Conservation (phyloP, 495 filamentous ascomycete genomes). For the Tuber umbilicatum region DNA sequence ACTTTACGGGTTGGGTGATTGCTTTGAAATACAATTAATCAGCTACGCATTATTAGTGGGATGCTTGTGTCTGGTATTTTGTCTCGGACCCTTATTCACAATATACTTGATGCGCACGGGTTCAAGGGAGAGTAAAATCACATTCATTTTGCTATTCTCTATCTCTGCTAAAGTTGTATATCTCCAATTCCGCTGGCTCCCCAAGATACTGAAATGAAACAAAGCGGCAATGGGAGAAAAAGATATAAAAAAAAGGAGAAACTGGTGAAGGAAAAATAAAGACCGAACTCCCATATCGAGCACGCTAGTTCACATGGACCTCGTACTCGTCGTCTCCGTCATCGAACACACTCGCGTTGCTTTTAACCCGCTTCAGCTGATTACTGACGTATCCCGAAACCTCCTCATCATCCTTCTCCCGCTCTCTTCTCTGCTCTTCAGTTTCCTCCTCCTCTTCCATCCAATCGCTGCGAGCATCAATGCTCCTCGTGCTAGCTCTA, state of each 20-base stretch:
- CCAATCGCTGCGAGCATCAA: slow-evolving; percentile 76
- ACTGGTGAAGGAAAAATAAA: background rate
- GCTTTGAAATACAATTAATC: background rate
- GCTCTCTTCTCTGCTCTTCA: slow-evolving; percentile 43
- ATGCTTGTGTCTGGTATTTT: background rate
- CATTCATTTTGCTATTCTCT: background rate
- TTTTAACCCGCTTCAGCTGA: slow-evolving; percentile 59
- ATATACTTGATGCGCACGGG: background rate
- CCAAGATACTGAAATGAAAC: background rate
- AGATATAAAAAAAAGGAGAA: background rate
- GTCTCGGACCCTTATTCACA: background rate
- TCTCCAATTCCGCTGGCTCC: background rate
- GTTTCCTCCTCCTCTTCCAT: slow-evolving; percentile 46
- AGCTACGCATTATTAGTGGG: background rate
- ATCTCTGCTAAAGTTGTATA: background rate
- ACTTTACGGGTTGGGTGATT: background rate
- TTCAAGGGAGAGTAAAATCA: background rate
- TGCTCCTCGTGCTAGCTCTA: slow-evolving; percentile 81
- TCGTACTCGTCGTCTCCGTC: slow-evolving; percentile 58
- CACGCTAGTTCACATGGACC: slow-evolving; percentile 13
- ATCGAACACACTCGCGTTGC: slow-evolving; percentile 48
- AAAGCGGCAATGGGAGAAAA: background rate
- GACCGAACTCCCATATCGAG: background rate
- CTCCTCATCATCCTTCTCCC: slow-evolving; percentile 56
- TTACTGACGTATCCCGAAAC: slow-evolving; percentile 64